phyloP scores from a whole-genome alignment of 257 asterid species.

The Salvia hispanica region DNA sequence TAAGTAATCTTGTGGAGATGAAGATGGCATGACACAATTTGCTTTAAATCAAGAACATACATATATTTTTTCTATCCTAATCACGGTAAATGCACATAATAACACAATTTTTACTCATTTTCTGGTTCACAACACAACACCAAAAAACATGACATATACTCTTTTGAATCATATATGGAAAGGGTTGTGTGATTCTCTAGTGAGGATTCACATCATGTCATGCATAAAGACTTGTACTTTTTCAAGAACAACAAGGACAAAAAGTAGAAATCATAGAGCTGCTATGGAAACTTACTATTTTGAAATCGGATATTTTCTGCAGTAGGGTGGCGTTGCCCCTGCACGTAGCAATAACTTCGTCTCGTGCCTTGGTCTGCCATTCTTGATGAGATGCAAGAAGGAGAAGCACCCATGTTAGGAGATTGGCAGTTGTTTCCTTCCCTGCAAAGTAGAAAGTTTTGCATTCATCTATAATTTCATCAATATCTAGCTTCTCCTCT shows the following conservation, averaged over 20 bases:
- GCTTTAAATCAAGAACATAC: no score
- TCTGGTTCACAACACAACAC: no score
- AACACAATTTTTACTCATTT: no score
- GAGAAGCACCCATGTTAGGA: slow-evolving; percentile 65
- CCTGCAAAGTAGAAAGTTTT: slow-evolving; percentile 85
- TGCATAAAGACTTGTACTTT: neutral
- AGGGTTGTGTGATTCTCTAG: no score
- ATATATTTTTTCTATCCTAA: no score
- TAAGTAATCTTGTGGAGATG: no score
- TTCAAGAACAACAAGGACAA: neutral
- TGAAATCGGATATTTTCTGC: slow-evolving; percentile 35
- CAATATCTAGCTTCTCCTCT: slow-evolving; percentile 49
- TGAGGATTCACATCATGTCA: no score
- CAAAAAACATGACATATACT: no score
- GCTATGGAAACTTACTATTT: slow-evolving; percentile 34
- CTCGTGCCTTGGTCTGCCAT: slow-evolving; percentile 66
- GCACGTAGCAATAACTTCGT: slow-evolving; percentile 48
- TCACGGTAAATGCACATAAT: no score
- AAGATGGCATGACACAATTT: no score
- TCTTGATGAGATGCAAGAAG: slow-evolving; percentile 70
- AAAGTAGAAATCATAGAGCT: neutral
- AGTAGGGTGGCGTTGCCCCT: slow-evolving; percentile 28
- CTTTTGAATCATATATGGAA: no score
- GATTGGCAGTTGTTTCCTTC: slow-evolving; percentile 69
- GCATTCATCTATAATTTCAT: slow-evolving; percentile 69